These are phyloP conservation scores for Chalara sp. DNA, from an alignment of 2,329 filamentous ascomycete genomes.

Conservation along the genomic window DNA sequence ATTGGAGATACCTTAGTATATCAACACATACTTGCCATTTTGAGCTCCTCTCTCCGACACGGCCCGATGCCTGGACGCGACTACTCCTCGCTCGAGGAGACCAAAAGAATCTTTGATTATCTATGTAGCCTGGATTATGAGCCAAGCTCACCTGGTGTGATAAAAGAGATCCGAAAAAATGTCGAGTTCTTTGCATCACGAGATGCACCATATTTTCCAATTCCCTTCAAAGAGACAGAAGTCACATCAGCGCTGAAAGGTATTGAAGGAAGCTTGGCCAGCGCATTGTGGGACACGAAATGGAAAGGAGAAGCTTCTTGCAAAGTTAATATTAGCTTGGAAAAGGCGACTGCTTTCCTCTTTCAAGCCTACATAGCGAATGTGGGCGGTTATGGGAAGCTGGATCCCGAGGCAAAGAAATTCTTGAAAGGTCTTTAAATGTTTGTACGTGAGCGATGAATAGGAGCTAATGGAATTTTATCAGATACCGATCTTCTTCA, in stretches of 20 bases:
- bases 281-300: conserved; percentile 47
- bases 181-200: conserved; percentile 29
- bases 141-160: conserved; percentile 23
- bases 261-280: conserved; percentile 38
- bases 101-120: conserved; percentile 9
- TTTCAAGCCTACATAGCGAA: conserved; percentile 49
- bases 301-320: conserved; percentile 27
- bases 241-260: conserved; percentile 35
- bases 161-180: conserved; percentile 17
- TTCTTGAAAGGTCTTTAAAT: conserved; percentile 28
- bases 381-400: conserved; percentile 41
- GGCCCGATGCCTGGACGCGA: too few relatives aligned
- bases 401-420: conserved; percentile 36
- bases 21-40: too few relatives aligned
- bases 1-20: too few relatives aligned
- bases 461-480: neutral
- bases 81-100: conserved; percentile 12
- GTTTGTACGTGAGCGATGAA: conserved; percentile 5
- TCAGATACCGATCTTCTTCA: conserved; percentile 62
- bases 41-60: too few relatives aligned
- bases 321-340: conserved; percentile 40
- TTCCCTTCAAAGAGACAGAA: conserved; percentile 39
- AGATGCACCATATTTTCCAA: conserved; percentile 36
- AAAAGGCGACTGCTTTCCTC: conserved; percentile 43
- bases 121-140: conserved; percentile 9